These are phyloP conservation scores for Aegilops umbellulata DNA, from an alignment of 176 grass and related monocot species.

Conservation along the genomic window DNA sequence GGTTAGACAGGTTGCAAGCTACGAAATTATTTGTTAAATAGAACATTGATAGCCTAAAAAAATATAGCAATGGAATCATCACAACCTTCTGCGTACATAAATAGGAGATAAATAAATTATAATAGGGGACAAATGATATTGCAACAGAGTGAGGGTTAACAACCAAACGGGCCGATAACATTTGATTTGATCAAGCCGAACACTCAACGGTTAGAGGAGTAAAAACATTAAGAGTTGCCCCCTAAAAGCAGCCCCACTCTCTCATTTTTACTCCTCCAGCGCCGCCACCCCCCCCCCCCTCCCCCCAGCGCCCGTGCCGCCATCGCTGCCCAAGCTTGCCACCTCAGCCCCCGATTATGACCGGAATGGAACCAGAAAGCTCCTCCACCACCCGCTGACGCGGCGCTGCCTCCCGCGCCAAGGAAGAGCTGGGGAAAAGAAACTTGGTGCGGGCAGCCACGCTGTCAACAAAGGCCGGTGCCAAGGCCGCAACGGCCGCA, in stretches of 20 bases:
- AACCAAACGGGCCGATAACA: neutral
- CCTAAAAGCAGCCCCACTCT: no score
- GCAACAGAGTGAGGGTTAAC: neutral
- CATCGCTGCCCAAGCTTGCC: neutral
- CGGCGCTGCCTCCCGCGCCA: neutral
- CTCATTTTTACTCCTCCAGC: no score
- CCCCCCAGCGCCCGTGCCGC: neutral
- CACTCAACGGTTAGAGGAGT: neutral
- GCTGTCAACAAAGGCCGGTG: no score
- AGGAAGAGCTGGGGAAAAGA: neutral
- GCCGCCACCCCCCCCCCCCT: no score
- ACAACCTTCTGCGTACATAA: neutral
- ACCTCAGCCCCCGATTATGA: neutral
- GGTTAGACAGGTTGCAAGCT: neutral
- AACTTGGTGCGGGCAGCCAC: neutral
- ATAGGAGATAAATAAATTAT: neutral
- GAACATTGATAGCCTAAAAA: neutral
- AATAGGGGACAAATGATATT: neutral
- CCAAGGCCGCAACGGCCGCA: no score
- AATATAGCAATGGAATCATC: constrained; percentile 5
- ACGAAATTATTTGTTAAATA: constrained; percentile 9
- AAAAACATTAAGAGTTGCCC: no score
- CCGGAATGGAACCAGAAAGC: neutral
- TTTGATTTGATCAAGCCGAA: neutral
- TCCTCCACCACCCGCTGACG: neutral